Conservation (phyloP, 169 alveolate genomes). For the Plasmodium gallinaceum region DNA sequence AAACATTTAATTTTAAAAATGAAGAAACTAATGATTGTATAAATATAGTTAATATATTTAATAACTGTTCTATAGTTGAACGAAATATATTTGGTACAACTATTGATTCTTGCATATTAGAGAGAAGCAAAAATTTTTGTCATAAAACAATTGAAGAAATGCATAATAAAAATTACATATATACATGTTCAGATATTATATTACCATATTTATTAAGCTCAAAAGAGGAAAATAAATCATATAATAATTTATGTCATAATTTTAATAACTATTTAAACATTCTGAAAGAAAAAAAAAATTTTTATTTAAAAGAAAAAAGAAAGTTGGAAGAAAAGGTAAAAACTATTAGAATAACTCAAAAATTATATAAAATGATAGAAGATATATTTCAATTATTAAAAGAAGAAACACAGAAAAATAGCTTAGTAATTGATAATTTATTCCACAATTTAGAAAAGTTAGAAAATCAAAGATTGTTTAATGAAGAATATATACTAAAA, state of each 20-base stretch:
- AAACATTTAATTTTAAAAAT: conserved; percentile 41
- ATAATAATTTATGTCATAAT: conserved; percentile 25
- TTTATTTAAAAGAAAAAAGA: conserved; percentile 28
- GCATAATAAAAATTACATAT: conserved; percentile 29
- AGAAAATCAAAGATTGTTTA: conserved; percentile 6
- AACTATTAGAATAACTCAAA: conserved; percentile 6
- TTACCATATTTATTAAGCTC: conserved; percentile 56
- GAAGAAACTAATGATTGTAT: conserved; percentile 21
- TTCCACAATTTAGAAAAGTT: conserved; percentile 24
- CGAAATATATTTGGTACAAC: conserved; percentile 1
- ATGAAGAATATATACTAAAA: conserved; percentile 11
- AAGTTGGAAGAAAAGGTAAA: conserved; percentile 29
- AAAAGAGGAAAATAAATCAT: conserved; percentile 11
- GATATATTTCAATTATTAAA: conserved; percentile 21
- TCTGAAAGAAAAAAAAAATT: conserved; percentile 30
- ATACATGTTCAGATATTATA: conserved; percentile 61
- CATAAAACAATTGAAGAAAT: conserved; percentile 11
- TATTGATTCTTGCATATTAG: conserved; percentile 9
- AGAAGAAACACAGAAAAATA: conserved; percentile 17
- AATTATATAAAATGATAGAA: conserved; percentile 49
- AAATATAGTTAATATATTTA: conserved; percentile 53
- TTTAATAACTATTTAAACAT: conserved; percentile 15
- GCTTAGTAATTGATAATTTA: conserved; percentile 11
- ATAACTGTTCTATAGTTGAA: conserved; percentile 44
- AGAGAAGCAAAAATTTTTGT: conserved; percentile 32